Evolutionary conservation across 2,329 filamentous ascomycete species (phyloP).

Genomic region (Colletotrichum sp.): DNA sequence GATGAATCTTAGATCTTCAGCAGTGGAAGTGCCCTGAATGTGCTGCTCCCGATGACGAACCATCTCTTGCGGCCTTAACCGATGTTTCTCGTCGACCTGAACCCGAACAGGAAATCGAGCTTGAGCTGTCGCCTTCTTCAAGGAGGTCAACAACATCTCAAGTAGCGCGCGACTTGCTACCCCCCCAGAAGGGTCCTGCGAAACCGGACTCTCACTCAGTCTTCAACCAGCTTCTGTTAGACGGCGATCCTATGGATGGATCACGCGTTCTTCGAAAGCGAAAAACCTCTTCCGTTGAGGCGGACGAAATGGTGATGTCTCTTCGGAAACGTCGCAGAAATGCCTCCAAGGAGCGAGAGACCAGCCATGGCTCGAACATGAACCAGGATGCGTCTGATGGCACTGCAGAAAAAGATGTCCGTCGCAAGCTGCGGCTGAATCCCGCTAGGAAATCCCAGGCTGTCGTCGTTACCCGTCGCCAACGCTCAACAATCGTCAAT

Average conservation of each 20-base stretch:
- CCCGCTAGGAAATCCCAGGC: conserved; percentile 39
- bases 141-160: conserved; percentile 66
- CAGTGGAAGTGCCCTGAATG: conserved; percentile 60
- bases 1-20: conserved; percentile 37
- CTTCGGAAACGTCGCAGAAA: conserved; percentile 60
- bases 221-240: conserved; percentile 73
- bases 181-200: conserved; percentile 66
- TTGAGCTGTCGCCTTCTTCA: conserved; percentile 38
- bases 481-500: conserved; percentile 52
- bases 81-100: neutral
- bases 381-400: conserved; percentile 32
- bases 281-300: conserved; percentile 76
- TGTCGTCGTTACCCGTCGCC: conserved; percentile 38
- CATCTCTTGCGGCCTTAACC: neutral
- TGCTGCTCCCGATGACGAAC: neutral
- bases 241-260: conserved; percentile 76
- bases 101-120: neutral
- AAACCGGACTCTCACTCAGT: conserved; percentile 77
- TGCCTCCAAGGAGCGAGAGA: conserved; percentile 45
- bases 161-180: conserved; percentile 73
- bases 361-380: conserved; percentile 35
- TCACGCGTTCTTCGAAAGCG: conserved; percentile 82
- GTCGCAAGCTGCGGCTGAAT: conserved; percentile 66
- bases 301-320: conserved; percentile 57
- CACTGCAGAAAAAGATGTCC: conserved; percentile 35